These are phyloP conservation scores for Chlorella sp. DNA, from an alignment of 139 green algal species.

Conservation along the genomic window DNA sequence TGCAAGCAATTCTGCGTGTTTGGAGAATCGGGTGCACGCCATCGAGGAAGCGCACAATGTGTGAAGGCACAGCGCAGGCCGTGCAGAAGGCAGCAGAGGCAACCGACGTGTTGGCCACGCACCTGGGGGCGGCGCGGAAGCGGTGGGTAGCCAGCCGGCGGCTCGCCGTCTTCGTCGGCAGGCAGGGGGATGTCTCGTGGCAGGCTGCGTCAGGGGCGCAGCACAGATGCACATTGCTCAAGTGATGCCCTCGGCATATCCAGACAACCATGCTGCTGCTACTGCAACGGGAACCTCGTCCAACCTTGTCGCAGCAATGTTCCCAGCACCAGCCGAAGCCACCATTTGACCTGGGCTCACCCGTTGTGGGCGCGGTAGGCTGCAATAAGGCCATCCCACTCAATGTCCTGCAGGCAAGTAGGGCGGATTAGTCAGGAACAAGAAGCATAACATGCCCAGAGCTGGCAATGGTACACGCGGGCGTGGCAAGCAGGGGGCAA, in stretches of 20 bases:
- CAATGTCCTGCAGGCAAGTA: slow-evolving; percentile 55
- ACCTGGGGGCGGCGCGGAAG: slow-evolving; percentile 48
- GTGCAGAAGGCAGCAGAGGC: no score
- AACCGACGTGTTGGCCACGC: no score
- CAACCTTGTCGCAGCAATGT: no score
- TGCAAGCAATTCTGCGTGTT: no score
- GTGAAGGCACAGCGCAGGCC: no score
- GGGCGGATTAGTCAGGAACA: no score
- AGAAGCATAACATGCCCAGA: no score
- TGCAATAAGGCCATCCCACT: slow-evolving; percentile 69
- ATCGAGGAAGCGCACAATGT: no score
- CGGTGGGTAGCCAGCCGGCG: slow-evolving; percentile 25
- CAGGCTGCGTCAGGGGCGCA: slow-evolving; percentile 1
- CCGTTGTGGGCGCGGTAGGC: slow-evolving; percentile 35
- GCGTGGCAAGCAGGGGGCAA: no score
- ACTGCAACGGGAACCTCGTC: neutral
- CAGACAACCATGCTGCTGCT: neutral
- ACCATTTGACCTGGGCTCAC: slow-evolving; percentile 29
- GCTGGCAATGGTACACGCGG: no score
- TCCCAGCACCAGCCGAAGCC: no score
- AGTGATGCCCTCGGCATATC: neutral
- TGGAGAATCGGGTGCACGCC: no score
- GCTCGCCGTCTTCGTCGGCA: neutral
- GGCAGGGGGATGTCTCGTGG: slow-evolving; percentile 10
- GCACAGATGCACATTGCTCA: neutral